phyloP scores from a whole-genome alignment of 1,284 basidiomycete species.

The Thelephora terrestris region DNA sequence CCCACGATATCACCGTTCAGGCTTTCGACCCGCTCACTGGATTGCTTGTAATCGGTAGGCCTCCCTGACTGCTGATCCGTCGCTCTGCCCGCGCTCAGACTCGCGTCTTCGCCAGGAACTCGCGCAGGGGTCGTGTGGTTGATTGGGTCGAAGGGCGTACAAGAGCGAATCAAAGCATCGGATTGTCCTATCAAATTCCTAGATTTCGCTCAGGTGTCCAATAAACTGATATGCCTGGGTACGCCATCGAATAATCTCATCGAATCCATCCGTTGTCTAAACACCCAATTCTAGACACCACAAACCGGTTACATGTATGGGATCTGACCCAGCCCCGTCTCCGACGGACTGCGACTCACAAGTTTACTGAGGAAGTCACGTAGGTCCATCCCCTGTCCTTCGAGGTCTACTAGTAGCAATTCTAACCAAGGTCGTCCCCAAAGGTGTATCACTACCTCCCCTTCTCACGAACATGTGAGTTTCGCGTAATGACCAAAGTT shows the following conservation, averaged over 20 bases:
- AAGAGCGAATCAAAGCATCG: constrained; percentile 40
- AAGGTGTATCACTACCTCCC: constrained; percentile 55
- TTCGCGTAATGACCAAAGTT: constrained; percentile 9
- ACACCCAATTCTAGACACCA: constrained; percentile 38
- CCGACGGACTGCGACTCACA: constrained; percentile 35
- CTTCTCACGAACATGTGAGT: constrained; percentile 70
- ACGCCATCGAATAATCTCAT: constrained; percentile 12
- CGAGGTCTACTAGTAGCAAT: neutral
- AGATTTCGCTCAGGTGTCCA: constrained; percentile 47
- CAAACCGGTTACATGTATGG: constrained; percentile 58
- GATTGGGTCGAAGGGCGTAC: constrained; percentile 57
- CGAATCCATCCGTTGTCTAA: neutral
- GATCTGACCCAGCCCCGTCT: constrained; percentile 48
- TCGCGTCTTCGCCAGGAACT: constrained; percentile 37
- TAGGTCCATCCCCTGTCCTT: constrained; percentile 16
- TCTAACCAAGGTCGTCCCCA: constrained; percentile 6
- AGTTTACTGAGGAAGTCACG: constrained; percentile 41
- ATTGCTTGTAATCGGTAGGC: constrained; percentile 60
- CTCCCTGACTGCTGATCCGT: neutral
- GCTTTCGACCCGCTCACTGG: constrained; percentile 67
- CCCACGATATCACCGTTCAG: constrained; percentile 47
- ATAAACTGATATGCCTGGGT: constrained; percentile 59
- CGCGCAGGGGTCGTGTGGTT: constrained; percentile 45
- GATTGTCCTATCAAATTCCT: constrained; percentile 48
- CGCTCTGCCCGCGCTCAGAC: neutral